Percentiles rank a stretch among this genome's conserved stretches.
These are phyloP conservation scores for Didymella glomerata DNA, from an alignment of 2,329 filamentous ascomycete genomes.

Conservation along the genomic window DNA sequence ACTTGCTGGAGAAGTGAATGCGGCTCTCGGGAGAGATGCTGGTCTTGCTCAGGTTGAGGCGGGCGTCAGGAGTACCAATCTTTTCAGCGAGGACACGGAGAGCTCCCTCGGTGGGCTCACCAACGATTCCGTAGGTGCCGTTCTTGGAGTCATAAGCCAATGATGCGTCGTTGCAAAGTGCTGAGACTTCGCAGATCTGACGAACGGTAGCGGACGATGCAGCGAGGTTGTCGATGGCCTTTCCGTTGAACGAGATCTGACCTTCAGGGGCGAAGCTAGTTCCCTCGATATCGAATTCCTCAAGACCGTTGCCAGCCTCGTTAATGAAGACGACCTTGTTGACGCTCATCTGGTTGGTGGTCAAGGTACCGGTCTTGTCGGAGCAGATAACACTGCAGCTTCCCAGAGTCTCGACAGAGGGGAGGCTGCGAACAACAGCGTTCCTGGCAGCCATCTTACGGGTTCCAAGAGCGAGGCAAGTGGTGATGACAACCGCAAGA, in stretches of 20 bases:
- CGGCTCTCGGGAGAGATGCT: constrained; percentile 64
- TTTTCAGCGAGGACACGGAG: constrained; percentile 92
- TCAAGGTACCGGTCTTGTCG: constrained; percentile 97
- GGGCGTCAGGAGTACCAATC: constrained; percentile 79
- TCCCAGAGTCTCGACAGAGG: constrained; percentile 95
- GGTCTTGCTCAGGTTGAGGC: constrained; percentile 62
- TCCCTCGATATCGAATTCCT: constrained; percentile 89
- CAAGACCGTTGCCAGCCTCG: constrained; percentile 74
- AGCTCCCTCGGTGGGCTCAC: constrained; percentile 94
- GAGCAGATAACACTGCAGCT: constrained; percentile 99
- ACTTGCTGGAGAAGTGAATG: constrained; percentile 81
- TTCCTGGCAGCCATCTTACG: constrained; percentile 99
- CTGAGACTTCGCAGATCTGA: constrained; percentile 75
- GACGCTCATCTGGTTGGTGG: constrained; percentile 99
- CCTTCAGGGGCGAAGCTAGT: constrained; percentile 91
- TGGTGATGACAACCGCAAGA: constrained; percentile 98
- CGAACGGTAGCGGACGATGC: constrained; percentile 77
- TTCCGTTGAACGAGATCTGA: constrained; percentile 73
- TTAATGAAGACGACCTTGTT: constrained; percentile 88
- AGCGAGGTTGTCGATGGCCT: constrained; percentile 72
- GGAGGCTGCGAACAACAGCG: constrained; percentile 92
- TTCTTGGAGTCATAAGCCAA: constrained; percentile 82
- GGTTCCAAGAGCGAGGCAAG: constrained; percentile 92
- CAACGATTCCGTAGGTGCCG: constrained; percentile 79
- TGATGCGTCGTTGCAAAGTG: constrained; percentile 87